These are phyloP conservation scores for Fusarium acutatum DNA, from an alignment of 2,329 filamentous ascomycete species.

Conservation along the genomic window DNA sequence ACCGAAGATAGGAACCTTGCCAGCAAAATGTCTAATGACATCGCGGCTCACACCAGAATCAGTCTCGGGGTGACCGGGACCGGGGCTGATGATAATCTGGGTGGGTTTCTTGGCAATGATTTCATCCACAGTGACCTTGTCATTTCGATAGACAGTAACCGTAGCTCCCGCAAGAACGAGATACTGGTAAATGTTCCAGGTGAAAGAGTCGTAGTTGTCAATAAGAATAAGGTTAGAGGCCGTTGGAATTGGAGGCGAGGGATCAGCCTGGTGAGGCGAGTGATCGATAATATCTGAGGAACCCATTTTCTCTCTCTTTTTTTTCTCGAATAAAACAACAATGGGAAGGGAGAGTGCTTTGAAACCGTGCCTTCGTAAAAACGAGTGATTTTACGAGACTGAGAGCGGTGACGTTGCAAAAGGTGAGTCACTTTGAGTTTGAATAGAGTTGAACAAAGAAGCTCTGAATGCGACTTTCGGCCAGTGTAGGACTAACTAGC, in stretches of 20 bases:
- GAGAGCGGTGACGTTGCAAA: constrained; percentile 21
- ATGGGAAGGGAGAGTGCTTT: neutral
- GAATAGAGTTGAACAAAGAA: constrained; percentile 28
- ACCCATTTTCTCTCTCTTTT: constrained; percentile 54
- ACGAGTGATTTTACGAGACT: constrained; percentile 2
- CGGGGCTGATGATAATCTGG: constrained; percentile 93
- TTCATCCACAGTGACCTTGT: constrained; percentile 86
- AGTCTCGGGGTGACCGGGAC: constrained; percentile 88
- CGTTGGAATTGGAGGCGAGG: constrained; percentile 75
- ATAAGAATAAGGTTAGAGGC: constrained; percentile 94
- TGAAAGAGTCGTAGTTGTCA: constrained; percentile 99
- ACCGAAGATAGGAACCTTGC: constrained; percentile 95
- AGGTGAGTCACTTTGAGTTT: constrained; percentile 33
- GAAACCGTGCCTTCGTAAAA: neutral
- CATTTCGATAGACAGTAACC: constrained; percentile 91
- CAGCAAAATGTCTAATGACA: constrained; percentile 88
- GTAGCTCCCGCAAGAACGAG: constrained; percentile 93
- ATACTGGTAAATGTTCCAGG: constrained; percentile 99
- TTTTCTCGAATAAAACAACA: neutral
- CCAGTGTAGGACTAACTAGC: neutral
- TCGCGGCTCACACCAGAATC: constrained; percentile 95
- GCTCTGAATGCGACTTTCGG: constrained; percentile 16
- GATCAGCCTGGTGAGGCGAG: constrained; percentile 84
- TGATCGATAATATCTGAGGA: constrained; percentile 72
- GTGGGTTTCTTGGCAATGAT: constrained; percentile 86